Percentiles rank a stretch among this genome's conserved stretches.
Conservation (phyloP, 2,329 filamentous ascomycete genomes). For the Bipolaris oryzae region DNA sequence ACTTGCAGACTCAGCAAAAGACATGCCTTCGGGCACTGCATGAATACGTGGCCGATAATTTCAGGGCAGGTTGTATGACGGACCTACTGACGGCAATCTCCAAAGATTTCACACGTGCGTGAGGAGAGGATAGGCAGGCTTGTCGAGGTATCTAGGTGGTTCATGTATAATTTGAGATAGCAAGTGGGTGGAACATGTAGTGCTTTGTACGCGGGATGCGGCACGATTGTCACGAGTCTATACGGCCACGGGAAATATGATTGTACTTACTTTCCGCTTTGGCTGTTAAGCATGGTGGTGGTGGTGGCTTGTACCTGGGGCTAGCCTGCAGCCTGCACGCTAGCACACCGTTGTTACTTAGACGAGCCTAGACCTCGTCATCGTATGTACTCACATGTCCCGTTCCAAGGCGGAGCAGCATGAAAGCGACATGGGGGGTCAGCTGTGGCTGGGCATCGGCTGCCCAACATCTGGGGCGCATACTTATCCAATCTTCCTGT, state of each 20-base stretch:
- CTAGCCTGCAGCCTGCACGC: constrained; percentile 21
- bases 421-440: constrained; percentile 31
- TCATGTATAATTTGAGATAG: constrained; percentile 29
- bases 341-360: constrained; percentile 18
- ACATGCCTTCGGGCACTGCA: not conserved
- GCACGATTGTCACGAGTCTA: constrained; percentile 38
- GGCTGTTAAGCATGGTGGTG: constrained; percentile 13
- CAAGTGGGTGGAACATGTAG: constrained; percentile 18
- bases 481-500: constrained; percentile 22
- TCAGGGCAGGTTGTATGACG: not conserved
- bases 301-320: constrained; percentile 31
- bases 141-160: constrained; percentile 14
- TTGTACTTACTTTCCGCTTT: constrained; percentile 9
- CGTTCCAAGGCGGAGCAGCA: constrained; percentile 37
- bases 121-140: constrained; percentile 8
- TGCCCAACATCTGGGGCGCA: constrained; percentile 28
- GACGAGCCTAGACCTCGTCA: constrained; percentile 22
- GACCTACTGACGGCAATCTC: constrained; percentile 10
- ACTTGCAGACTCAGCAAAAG: constrained; percentile 6
- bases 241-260: constrained; percentile 15
- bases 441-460: constrained; percentile 40
- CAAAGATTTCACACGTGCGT: not conserved
- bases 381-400: constrained; percentile 29
- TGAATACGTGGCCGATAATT: constrained; percentile 1
- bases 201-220: constrained; percentile 23